Base-by-base conservation (phyloP, 2,329 filamentous ascomycete genomes). In the Diatrype stigma region DNA sequence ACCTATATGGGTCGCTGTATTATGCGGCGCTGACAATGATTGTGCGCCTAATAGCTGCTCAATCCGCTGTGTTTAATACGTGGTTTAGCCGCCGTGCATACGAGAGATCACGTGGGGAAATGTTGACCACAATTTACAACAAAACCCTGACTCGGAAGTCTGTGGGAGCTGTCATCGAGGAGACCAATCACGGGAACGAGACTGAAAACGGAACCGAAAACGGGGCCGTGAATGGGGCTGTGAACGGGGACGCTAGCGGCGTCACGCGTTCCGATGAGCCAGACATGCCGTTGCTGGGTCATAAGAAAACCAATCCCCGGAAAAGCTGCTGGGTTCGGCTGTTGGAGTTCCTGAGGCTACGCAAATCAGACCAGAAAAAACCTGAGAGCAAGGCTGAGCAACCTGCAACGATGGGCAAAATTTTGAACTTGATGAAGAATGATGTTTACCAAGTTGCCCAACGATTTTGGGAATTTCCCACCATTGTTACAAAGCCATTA, bases 81-180 rank as follows among this genome's bases (percentile, higher is more conserved):
- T 96, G 91, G 91, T 95, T 87, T 63, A 84, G 85, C n/a, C 81
- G 91, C 56, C 84, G 92, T 53, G 82, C 82, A 26, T 96, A 96
- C 60, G 91, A 96, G 67, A 76, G 91, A 51, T 90, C 87, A 5
- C 77, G 91, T 45, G 91, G 91, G 4, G 90, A 96, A 69, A 82
- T 93, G 79, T 87, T 93, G 52, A 92, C 88, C 16, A 90, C 90
- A 81, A 77, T 92, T 12, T 90, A 90, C 61, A 87, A 90, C 61
- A 93, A 93, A 67, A 87, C 86, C 0, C 66, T 90, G 12, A 80
- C 81, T 10, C 73, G 87, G 6, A 90, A 90, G 67, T 73, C 70
- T 1, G 74, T 74, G 52, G 73, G 73, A 0, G 70, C 73, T 40
- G 70, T 65, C 3, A 69, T 66, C 38, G 64, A 58, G n/a, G 58